Evolutionary conservation across 805 yeast genomes (phyloP).

Genomic region (Schwanniomyces vanrijiae): DNA sequence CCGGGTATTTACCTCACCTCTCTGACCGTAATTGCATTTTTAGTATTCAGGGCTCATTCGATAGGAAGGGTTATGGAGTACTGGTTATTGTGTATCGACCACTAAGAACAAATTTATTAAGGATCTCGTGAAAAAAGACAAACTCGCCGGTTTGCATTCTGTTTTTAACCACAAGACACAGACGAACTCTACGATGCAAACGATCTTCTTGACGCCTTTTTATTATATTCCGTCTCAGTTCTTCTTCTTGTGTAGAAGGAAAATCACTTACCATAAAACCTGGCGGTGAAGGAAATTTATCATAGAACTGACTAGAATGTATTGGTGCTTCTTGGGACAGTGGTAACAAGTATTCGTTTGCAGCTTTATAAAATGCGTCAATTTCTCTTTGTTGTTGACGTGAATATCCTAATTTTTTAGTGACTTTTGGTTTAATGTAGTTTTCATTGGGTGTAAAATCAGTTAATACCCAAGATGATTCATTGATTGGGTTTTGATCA

Average conservation of each 20-base stretch:
- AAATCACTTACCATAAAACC: slow-evolving; percentile 41
- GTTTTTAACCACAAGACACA: slow-evolving; percentile 18
- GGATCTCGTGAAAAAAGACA: slow-evolving; percentile 28
- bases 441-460: slow-evolving; percentile 35
- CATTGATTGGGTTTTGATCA: slow-evolving; percentile 34
- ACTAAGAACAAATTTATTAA: slow-evolving; percentile 26
- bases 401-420: slow-evolving; percentile 14
- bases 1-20: neutral
- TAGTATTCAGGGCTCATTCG: neutral
- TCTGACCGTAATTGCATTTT: neutral
- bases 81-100: slow-evolving; percentile 3
- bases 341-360: slow-evolving; percentile 4
- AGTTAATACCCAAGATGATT: slow-evolving; percentile 31
- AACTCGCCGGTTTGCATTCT: slow-evolving; percentile 27
- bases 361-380: slow-evolving; percentile 12
- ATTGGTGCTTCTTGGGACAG: neutral
- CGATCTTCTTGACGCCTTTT: slow-evolving; percentile 24
- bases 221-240: slow-evolving; percentile 17
- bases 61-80: neutral
- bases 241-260: slow-evolving; percentile 33
- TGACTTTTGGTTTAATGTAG: slow-evolving; percentile 14
- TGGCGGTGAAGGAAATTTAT: slow-evolving; percentile 39
- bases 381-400: slow-evolving; percentile 13
- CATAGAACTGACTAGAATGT: slow-evolving; percentile 27
- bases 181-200: slow-evolving; percentile 25